Conservation (phyloP, 2,329 filamentous ascomycete species). For the Phialophora macrospora region DNA sequence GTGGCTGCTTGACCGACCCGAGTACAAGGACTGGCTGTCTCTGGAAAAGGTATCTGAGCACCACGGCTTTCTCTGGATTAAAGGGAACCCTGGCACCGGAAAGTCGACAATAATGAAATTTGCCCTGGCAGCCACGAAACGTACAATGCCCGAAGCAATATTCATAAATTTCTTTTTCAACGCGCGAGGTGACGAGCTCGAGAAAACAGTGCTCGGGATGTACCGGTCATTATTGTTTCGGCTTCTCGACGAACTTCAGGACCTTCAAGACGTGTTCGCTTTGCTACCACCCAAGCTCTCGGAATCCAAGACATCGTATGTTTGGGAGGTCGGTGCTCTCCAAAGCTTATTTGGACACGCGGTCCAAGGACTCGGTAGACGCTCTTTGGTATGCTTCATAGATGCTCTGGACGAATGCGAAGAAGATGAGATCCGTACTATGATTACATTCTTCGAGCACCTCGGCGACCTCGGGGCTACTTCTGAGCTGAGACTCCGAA, state of each 20-base stretch:
- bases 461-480: too few relatives aligned
- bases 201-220: background rate
- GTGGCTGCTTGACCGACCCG: constrained; percentile 5
- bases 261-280: background rate
- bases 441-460: background rate
- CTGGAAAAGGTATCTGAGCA: constrained; percentile 21
- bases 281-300: background rate
- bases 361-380: background rate
- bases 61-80: constrained; percentile 45
- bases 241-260: background rate
- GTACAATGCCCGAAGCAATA: background rate
- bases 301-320: background rate
- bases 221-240: background rate
- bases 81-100: constrained; percentile 50
- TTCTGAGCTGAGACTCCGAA: background rate
- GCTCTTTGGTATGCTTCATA: background rate
- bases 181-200: background rate
- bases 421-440: background rate
- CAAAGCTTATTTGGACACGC: background rate
- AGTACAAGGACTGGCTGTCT: background rate
- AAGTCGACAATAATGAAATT: constrained; percentile 57
- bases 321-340: background rate
- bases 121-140: background rate
- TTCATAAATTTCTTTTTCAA: constrained; percentile 1
- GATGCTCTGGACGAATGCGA: background rate